Percentiles rank a stretch among this genome's conserved stretches.
Evolutionary conservation across 805 yeast species (phyloP).

Genomic region (Hanseniaspora singularis): DNA sequence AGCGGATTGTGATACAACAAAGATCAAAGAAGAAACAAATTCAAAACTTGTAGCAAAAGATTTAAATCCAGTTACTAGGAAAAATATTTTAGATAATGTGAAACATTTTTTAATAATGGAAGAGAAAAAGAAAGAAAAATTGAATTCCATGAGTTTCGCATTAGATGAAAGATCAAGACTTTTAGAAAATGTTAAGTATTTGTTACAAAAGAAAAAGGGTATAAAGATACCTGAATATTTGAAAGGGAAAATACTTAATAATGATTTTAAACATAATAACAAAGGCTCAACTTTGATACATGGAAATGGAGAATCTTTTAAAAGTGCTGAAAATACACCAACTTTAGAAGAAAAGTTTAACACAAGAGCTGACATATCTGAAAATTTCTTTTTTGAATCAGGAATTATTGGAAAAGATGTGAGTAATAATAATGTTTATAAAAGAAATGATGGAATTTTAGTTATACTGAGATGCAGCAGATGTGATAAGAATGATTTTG

Average conservation of each 20-base stretch:
- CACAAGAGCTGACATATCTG: background rate
- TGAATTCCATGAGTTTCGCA: background rate
- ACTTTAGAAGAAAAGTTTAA: background rate
- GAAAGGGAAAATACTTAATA: too few relatives aligned
- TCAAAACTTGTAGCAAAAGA: background rate
- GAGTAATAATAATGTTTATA: constrained; percentile 40
- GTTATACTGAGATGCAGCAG: constrained; percentile 57
- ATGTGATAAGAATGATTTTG: constrained; percentile 58
- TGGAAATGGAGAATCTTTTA: too few relatives aligned
- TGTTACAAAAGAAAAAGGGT: too few relatives aligned
- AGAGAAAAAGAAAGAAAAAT: constrained; percentile 7
- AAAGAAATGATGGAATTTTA: constrained; percentile 57
- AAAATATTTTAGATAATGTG: background rate
- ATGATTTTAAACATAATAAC: too few relatives aligned
- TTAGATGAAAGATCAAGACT: background rate
- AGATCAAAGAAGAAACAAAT: background rate
- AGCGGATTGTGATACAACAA: background rate
- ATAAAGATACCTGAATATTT: too few relatives aligned
- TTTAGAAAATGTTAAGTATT: background rate
- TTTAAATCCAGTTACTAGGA: background rate
- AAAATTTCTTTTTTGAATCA: constrained; percentile 19
- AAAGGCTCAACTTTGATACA: too few relatives aligned
- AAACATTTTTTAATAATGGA: constrained; percentile 7
- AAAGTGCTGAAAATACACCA: background rate
- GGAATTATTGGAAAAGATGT: constrained; percentile 36